phyloP scores from a whole-genome alignment of 768 basidiomycete species.

The Serendipita sp. region DNA sequence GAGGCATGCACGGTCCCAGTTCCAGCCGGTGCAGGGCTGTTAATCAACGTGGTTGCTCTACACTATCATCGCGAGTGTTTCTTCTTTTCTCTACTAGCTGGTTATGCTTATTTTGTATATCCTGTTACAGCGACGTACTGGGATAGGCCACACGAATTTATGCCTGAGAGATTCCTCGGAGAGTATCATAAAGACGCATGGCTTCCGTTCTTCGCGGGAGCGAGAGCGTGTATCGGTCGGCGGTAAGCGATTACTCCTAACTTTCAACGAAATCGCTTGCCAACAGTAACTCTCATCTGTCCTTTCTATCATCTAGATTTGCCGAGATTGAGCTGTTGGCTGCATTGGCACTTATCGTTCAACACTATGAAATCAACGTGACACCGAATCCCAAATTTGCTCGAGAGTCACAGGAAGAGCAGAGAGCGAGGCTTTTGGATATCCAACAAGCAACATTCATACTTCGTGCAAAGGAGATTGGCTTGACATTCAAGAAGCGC shows the following conservation, averaged over 20 bases:
- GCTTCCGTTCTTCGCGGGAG: neutral
- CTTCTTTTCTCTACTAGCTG: neutral
- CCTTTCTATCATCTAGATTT: neutral
- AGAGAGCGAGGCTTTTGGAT: neutral
- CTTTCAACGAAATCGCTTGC: neutral
- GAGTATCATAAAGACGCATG: slow-evolving; percentile 1
- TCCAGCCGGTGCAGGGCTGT: neutral
- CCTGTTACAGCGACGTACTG: slow-evolving; percentile 32
- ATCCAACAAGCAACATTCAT: neutral
- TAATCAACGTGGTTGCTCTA: neutral
- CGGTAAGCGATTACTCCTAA: neutral
- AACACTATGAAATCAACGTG: neutral
- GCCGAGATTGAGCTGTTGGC: neutral
- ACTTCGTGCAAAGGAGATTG: neutral
- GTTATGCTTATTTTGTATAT: neutral
- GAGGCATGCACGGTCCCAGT: neutral
- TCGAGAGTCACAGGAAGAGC: neutral
- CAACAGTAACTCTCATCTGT: neutral
- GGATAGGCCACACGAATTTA: slow-evolving; percentile 28
- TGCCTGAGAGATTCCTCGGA: neutral
- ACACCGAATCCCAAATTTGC: neutral
- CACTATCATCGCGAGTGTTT: slow-evolving; percentile 10
- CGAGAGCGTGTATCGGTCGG: slow-evolving; percentile 9
- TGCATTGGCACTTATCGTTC: neutral
- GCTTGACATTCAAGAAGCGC: neutral